phyloP scores from a whole-genome alignment of 78 protist species.

The Tieghemostelium lacteum region DNA sequence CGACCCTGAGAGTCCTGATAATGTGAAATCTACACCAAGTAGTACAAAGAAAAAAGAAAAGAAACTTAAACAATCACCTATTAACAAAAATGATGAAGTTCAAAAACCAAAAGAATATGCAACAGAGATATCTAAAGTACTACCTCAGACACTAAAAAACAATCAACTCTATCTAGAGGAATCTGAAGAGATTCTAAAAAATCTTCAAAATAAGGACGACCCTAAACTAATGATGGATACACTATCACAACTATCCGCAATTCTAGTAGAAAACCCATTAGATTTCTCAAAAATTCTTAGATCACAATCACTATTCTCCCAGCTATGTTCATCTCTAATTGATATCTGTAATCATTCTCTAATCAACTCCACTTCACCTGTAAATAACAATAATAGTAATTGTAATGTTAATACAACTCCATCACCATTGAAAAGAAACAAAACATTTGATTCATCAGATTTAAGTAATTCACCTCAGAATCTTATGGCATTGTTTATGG shows the following conservation, averaged over 20 bases:
- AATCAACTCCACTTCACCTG: neutral
- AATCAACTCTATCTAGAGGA: conserved; percentile 10
- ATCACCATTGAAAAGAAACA: conserved; percentile 17
- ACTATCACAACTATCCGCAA: neutral
- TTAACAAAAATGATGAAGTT: neutral
- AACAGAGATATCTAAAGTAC: neutral
- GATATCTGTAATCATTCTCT: neutral
- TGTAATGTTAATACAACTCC: neutral
- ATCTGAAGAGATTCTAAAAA: neutral
- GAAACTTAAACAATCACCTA: neutral
- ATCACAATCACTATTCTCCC: conserved; percentile 26
- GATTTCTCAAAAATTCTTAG: conserved; percentile 32
- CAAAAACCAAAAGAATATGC: neutral
- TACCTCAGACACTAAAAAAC: neutral
- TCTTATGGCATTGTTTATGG: conserved; percentile 25
- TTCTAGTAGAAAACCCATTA: neutral
- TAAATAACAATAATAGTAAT: neutral
- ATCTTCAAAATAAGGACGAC: neutral
- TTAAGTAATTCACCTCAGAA: neutral
- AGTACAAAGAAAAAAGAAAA: neutral
- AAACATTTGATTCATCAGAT: conserved; percentile 7
- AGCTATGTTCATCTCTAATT: conserved; percentile 2
- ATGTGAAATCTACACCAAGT: neutral
- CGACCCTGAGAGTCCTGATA: neutral
- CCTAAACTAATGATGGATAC: neutral